A percentile compares a stretch with the other conserved stretches of the same genome.
These are phyloP conservation scores for Sonneratia caseolaris DNA, from an alignment of 345 rosid genomes.

Conservation along the genomic window DNA sequence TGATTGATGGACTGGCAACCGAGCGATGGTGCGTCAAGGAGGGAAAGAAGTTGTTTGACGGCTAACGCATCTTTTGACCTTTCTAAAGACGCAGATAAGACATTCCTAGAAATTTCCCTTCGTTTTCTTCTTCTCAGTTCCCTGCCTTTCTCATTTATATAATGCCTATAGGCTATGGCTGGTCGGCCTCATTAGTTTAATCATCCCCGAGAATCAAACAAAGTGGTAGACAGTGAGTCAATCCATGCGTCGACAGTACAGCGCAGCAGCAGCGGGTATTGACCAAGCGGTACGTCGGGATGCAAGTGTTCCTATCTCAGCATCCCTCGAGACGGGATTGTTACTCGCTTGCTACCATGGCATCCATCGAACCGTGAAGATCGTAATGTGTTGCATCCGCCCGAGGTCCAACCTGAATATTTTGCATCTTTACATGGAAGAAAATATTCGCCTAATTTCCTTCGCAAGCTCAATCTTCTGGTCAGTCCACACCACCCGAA, in stretches of 20 bases:
- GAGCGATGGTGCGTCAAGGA: too few relatives aligned
- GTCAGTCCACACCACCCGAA: not conserved
- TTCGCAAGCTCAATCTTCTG: not conserved
- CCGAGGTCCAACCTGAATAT: too few relatives aligned
- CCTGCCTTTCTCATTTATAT: not conserved
- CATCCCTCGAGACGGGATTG: too few relatives aligned
- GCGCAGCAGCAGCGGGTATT: too few relatives aligned
- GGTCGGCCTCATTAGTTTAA: slow-evolving; percentile 22
- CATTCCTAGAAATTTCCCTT: slow-evolving; percentile 1
- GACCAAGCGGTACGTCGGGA: too few relatives aligned
- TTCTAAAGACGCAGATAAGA: not conserved
- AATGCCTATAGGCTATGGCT: slow-evolving; percentile 19
- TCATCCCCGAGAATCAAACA: slow-evolving; percentile 15
- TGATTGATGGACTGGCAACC: not conserved
- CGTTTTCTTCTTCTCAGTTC: not conserved
- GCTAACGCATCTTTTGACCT: not conserved
- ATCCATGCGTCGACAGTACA: slow-evolving; percentile 19
- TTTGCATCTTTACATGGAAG: not conserved
- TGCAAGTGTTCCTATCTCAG: too few relatives aligned
- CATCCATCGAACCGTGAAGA: too few relatives aligned
- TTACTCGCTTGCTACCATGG: too few relatives aligned
- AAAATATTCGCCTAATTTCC: not conserved
- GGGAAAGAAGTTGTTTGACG: too few relatives aligned
- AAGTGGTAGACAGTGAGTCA: slow-evolving; percentile 24
- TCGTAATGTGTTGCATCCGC: too few relatives aligned